Base-by-base conservation (phyloP, 768 basidiomycete genomes). In the Tricholoma terreum region DNA sequence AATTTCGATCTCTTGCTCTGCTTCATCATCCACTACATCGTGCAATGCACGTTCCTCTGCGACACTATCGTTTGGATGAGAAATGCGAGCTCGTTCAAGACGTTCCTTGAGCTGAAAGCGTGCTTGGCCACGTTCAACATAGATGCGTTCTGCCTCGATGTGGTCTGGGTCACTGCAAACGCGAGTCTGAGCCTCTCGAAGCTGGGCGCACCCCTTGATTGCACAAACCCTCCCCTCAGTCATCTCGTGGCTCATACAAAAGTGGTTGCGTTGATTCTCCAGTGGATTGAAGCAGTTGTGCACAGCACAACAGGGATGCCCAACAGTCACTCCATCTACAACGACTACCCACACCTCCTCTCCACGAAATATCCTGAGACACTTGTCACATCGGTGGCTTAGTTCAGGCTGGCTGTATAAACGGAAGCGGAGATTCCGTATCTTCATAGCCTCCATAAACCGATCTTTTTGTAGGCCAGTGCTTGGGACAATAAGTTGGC, bases 101-200 rank as follows among this genome's bases (percentile, higher is more conserved):
- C 12, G 50, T 4, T 50, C 21, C 56, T 61, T 19, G 30, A 71
- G 65, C 60, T 69, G 67, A 52, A 67, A 70, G 4, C 64, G 51
- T n/a, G 66, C 67, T 46, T 67, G 62, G 12, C 60, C 62, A 7
- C 52, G 51, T 50, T 65, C 49, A 21, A 58, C 57, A 58, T 68
- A 58, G 3, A 53, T 52, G 6, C 36, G 38, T 57, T 71, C 71
- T n/a, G 68, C 52, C 6, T 52, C 52, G 0, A 56, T 60, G 56
- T 73, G 71, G 6, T 64, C 64, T 3, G 49, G 30, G 31, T 51
- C 35, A 21, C 3, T 8, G 48, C 70, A 74, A 1, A 70, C 69
- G 4, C 50, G 56, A 45, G 46, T 61, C 1, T 63, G 64, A 1
- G n/a, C 19, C 5, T 57, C 54, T 5, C 33, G 24, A 7, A 45